A percentile compares a stretch with the other conserved stretches of the same genome.
Conservation (phyloP, 129 eudicot genomes). For the Flaveria linearis region DNA sequence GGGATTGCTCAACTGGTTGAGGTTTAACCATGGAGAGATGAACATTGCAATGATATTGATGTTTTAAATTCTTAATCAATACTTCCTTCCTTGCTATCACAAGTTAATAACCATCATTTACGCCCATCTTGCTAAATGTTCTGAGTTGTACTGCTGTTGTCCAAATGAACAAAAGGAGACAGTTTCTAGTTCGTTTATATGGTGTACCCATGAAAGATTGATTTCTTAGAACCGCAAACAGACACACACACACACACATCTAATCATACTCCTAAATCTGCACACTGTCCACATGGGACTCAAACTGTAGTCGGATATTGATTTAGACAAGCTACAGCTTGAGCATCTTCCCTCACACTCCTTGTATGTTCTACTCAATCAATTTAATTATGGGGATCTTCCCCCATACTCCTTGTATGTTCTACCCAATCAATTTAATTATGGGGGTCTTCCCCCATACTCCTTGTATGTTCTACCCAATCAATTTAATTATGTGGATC, state of each 20-base stretch:
- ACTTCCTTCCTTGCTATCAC: background rate
- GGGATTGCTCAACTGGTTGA: background rate
- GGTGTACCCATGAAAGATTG: background rate
- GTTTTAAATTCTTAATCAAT: background rate
- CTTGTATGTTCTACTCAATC: background rate
- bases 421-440: background rate
- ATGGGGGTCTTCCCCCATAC: background rate
- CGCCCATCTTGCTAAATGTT: background rate
- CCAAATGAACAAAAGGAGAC: background rate
- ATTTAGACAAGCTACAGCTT: background rate
- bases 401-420: background rate
- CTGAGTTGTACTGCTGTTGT: background rate
- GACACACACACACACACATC: too few species aligned
- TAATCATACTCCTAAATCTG: too few species aligned
- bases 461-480: background rate
- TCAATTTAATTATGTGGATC: background rate
- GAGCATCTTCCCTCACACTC: background rate
- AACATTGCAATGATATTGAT: background rate
- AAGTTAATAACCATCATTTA: background rate
- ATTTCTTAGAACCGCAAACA: too few species aligned
- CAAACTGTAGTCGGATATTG: background rate
- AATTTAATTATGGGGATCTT: background rate
- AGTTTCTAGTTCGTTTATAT: background rate
- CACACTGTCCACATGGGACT: too few species aligned
- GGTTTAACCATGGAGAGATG: background rate